Evolutionary conservation across 345 rosid species (phyloP).

Genomic region (Arabidopsis suecica): DNA sequence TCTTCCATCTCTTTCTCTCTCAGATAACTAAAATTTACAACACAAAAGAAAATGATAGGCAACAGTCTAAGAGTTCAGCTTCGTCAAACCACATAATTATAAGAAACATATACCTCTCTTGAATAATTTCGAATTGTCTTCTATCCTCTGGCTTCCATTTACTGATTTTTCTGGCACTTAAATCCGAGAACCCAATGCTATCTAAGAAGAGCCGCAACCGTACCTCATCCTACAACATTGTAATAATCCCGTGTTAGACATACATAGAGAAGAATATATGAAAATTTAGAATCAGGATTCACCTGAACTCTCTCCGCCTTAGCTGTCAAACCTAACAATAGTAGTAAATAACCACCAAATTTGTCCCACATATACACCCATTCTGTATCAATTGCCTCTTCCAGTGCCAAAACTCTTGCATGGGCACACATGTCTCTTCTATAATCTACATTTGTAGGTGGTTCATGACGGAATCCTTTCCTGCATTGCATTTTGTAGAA

Average conservation of each 20-base stretch:
- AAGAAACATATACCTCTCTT: conserved; percentile 75
- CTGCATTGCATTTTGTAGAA: conserved; percentile 67
- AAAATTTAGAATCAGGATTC: conserved; percentile 34
- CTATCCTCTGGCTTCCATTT: conserved; percentile 99
- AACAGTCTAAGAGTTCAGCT: conserved; percentile 27
- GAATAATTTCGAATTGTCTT: conserved; percentile 95
- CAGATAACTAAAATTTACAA: conserved; percentile 66
- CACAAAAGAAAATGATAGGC: not conserved
- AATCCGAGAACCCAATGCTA: conserved; percentile 96
- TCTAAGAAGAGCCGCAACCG: conserved; percentile 97
- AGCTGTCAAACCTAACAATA: conserved; percentile 96
- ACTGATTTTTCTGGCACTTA: conserved; percentile 96
- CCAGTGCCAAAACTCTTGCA: conserved; percentile 95
- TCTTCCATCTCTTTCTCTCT: conserved; percentile 99
- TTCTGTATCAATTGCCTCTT: conserved; percentile 99
- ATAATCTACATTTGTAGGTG: conserved; percentile 67
- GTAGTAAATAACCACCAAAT: conserved; percentile 96
- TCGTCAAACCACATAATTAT: conserved; percentile 14
- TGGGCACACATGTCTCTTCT: conserved; percentile 99
- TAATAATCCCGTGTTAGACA: conserved; percentile 19
- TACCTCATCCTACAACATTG: conserved; percentile 81
- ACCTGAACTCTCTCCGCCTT: conserved; percentile 99
- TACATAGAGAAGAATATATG: conserved; percentile 27
- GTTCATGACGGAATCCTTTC: conserved; percentile 63
- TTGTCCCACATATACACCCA: conserved; percentile 99